Base-by-base conservation (phyloP, 2,329 filamentous ascomycete species). In the Gaeumannomyces sp. region DNA sequence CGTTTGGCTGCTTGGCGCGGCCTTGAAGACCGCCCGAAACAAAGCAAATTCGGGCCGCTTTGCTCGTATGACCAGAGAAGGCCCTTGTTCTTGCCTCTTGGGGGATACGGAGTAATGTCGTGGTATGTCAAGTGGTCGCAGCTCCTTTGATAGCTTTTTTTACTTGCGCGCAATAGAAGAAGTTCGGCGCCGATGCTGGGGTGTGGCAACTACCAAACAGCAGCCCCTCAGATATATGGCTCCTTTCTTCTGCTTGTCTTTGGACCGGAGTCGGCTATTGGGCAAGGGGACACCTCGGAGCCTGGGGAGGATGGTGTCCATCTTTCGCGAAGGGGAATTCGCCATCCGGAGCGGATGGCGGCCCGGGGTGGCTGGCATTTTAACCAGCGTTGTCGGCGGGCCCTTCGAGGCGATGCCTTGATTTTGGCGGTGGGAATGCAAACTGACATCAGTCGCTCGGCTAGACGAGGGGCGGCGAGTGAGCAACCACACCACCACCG, bases 211-310 rank as follows among this genome's bases (percentile, higher is more conserved):
- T 57, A 45, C 38, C 38, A 45, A 45, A 8, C 38, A 45, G 38
- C 38, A 45, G 38, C 38, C 38, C 38, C 38, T 45, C 38, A 45
- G 58, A 64, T 62, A 67, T 65, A 65, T 38, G 62, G 33, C 5
- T 53, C 5, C 8, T n/a, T 28, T 57, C 33, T 22, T 29, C 33
- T 13, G n/a, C 59, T 56, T 27, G 25, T n/a, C 63, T 65, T n/a
- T 64, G 29, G 22, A 25, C 45, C 45, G 45, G 45, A n/a, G 57
- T 29, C n/a, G 45, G 59, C 50, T 29, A 61, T 61, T 25, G 11
- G 31, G 62, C 64, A 65, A 67, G 66, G 64, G 64, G 64, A 65
- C 66, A 67, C 64, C 64, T 57, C 63, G 62, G 66, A 67, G 64
- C 64, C 53, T 62, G 31, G 31, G n/a, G 58, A 63, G 28, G 60